These are phyloP conservation scores for Heritiera littoralis DNA, from an alignment of 345 rosid species.

Conservation along the genomic window DNA sequence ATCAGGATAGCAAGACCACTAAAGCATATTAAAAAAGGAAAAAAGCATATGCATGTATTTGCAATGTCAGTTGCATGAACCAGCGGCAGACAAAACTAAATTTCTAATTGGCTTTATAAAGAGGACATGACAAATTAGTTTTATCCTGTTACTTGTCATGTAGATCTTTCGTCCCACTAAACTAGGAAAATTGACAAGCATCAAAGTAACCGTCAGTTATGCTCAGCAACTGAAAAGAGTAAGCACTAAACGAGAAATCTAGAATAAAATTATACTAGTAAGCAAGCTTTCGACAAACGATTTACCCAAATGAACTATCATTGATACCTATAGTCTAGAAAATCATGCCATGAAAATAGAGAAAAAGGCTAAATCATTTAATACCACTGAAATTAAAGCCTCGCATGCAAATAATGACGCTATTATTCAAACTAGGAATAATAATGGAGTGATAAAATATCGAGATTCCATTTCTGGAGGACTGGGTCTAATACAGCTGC, in stretches of 20 bases:
- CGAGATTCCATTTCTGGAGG: not conserved
- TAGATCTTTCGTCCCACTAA: not conserved
- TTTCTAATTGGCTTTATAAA: not conserved
- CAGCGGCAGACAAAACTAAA: not conserved
- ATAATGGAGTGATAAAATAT: not conserved
- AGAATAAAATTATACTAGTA: not conserved
- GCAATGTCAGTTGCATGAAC: not conserved
- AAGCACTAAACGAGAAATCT: not conserved
- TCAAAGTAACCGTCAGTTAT: not conserved
- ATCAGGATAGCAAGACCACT: not conserved
- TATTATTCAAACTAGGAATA: not conserved
- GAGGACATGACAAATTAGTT: not conserved
- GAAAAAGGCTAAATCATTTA: not conserved
- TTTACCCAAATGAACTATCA: not conserved
- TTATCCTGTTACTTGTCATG: not conserved
- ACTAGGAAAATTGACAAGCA: conserved; percentile 4
- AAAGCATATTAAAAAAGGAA: not conserved
- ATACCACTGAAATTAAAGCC: not conserved
- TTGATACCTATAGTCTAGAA: no score
- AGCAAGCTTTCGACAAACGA: not conserved
- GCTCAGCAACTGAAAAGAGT: not conserved
- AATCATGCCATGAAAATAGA: not conserved
- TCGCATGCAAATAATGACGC: not conserved
- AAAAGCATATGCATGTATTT: not conserved
- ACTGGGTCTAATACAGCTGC: not conserved